These are phyloP conservation scores for Teratosphaeria gauchensis DNA, from an alignment of 2,329 filamentous ascomycete species.

Conservation along the genomic window DNA sequence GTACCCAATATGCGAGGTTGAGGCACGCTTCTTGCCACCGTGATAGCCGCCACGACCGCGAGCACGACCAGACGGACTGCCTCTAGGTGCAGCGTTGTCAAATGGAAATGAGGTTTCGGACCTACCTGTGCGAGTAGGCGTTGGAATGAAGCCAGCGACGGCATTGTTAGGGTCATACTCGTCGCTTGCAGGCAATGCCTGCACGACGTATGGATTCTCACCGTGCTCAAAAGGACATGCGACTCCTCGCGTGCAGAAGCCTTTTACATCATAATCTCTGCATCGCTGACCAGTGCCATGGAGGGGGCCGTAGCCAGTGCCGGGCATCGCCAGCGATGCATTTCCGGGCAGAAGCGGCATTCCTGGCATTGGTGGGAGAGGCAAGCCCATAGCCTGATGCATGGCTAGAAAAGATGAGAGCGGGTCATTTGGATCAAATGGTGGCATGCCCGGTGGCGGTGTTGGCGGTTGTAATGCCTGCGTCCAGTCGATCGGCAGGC, in stretches of 20 bases:
- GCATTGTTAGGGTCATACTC: constrained; percentile 54
- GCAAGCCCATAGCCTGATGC: constrained; percentile 45
- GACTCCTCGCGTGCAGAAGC: constrained; percentile 58
- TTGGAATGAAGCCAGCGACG: constrained; percentile 23
- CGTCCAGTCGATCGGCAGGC: not conserved
- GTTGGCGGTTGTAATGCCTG: constrained; percentile 25
- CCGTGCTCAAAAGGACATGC: constrained; percentile 63
- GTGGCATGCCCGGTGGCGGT: constrained; percentile 37
- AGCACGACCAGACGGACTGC: constrained; percentile 10
- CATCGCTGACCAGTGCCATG: constrained; percentile 43
- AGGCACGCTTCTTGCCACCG: constrained; percentile 37
- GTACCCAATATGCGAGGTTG: constrained; percentile 56
- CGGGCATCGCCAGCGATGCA: constrained; percentile 3
- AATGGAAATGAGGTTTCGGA: constrained; percentile 13
- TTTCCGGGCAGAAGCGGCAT: constrained; percentile 1
- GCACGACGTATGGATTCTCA: constrained; percentile 38
- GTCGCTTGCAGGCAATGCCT: constrained; percentile 26
- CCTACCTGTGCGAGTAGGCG: constrained; percentile 14
- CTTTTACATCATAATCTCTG: constrained; percentile 62
- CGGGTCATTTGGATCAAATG: constrained; percentile 51
- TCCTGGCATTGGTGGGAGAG: constrained; percentile 33
- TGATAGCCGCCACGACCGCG: constrained; percentile 19
- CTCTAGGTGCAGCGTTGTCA: constrained; percentile 34
- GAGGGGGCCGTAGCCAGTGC: not conserved
- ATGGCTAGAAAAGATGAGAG: constrained; percentile 54